phyloP scores from a whole-genome alignment of 2,329 filamentous ascomycete genomes.

The Cladosporium sp. region DNA sequence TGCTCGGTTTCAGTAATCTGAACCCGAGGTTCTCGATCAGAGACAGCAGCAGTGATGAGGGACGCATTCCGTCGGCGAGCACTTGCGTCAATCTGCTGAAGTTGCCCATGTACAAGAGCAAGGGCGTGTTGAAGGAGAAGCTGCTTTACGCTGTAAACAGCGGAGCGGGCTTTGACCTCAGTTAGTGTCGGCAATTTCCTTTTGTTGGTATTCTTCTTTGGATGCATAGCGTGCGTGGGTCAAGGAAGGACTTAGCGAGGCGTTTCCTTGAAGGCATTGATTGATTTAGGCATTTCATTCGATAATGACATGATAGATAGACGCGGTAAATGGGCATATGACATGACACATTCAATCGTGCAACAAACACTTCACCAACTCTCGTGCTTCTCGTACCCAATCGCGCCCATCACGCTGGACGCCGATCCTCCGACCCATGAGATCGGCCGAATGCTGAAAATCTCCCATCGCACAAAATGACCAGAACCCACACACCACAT shows the following conservation, averaged over 20 bases:
- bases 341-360: no score
- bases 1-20: constrained; percentile 83
- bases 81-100: constrained; percentile 96
- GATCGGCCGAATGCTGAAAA: no score
- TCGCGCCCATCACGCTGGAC: no score
- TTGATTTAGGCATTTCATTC: neutral
- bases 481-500: no score
- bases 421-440: no score
- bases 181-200: neutral
- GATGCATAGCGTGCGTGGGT: neutral
- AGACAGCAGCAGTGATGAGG: constrained; percentile 72
- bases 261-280: no score
- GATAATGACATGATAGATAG: no score
- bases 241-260: constrained; percentile 4
- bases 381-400: no score
- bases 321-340: no score
- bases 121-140: constrained; percentile 67
- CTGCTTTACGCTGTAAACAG: constrained; percentile 85
- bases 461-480: no score
- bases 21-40: constrained; percentile 85
- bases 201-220: no score
- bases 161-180: constrained; percentile 81
- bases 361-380: no score
- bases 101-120: constrained; percentile 72
- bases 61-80: constrained; percentile 82